Percentiles rank a stretch among this genome's conserved stretches.
Conservation (phyloP, 73 alveolate species). For the Paramecium sonneborni region DNA sequence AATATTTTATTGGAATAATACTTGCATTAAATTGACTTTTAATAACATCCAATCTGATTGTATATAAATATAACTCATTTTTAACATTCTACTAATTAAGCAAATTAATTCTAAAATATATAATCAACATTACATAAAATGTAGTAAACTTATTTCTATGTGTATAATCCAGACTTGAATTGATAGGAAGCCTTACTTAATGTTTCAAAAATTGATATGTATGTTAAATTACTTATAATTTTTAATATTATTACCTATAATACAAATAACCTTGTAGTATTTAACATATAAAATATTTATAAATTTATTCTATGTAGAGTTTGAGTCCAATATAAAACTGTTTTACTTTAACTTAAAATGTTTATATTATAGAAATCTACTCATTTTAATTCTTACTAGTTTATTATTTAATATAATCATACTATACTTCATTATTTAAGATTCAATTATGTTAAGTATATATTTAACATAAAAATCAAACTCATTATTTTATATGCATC, state of each 20-base stretch:
- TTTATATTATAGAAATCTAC: background rate
- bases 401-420: background rate
- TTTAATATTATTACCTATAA: background rate
- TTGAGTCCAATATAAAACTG: background rate
- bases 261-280: background rate
- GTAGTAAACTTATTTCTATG: background rate
- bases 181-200: background rate
- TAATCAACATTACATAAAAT: background rate
- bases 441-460: background rate
- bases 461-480: background rate
- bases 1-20: background rate
- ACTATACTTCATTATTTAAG: background rate
- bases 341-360: background rate
- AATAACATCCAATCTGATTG: background rate
- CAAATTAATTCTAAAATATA: background rate
- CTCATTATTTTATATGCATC: background rate
- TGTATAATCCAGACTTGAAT: background rate
- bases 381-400: background rate
- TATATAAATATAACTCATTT: background rate
- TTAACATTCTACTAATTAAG: background rate
- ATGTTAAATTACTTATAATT: background rate
- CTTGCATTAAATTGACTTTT: background rate
- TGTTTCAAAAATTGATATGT: background rate
- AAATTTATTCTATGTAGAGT: background rate
- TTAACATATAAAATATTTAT: no score